phyloP scores from a whole-genome alignment of 2,329 filamentous ascomycete genomes.

The Penicillium sp. region DNA sequence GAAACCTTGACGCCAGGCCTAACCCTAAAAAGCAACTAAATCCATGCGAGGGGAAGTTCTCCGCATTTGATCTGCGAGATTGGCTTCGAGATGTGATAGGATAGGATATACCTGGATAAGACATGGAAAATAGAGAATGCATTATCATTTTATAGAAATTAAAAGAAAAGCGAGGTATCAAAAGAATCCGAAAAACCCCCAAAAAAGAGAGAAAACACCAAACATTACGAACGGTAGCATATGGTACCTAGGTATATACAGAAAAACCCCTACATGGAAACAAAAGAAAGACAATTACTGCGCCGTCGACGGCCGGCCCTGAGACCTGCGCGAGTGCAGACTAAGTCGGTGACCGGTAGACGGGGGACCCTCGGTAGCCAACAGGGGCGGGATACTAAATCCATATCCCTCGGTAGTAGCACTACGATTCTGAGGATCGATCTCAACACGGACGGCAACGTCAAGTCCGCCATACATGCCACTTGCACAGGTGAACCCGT shows the following conservation, averaged over 20 bases:
- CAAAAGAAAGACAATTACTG: conserved; percentile 4
- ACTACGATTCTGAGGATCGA: conserved; percentile 42
- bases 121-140: neutral
- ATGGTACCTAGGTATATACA: neutral
- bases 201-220: neutral
- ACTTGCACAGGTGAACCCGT: conserved; percentile 40
- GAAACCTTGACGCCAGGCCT: conserved; percentile 4
- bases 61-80: conserved; percentile 6
- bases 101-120: neutral
- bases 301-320: conserved; percentile 24
- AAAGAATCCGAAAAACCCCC: neutral
- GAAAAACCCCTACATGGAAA: neutral
- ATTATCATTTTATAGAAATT: neutral
- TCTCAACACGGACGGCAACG: conserved; percentile 47
- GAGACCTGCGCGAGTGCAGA: conserved; percentile 21
- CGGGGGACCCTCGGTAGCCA: conserved; percentile 18
- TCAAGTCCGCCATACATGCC: conserved; percentile 45
- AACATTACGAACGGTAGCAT: conserved; percentile 7
- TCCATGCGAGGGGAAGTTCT: conserved; percentile 11
- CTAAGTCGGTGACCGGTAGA: conserved; percentile 15
- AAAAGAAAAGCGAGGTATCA: conserved; percentile 10
- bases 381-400: conserved; percentile 39
- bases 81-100: neutral
- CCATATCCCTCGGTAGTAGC: conserved; percentile 49
- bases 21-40: conserved; percentile 12